Evolutionary conservation across 2,329 filamentous ascomycete species (phyloP), one percentile per base, ranked within the genome.

Genomic region (Penicillium digitatum): DNA sequence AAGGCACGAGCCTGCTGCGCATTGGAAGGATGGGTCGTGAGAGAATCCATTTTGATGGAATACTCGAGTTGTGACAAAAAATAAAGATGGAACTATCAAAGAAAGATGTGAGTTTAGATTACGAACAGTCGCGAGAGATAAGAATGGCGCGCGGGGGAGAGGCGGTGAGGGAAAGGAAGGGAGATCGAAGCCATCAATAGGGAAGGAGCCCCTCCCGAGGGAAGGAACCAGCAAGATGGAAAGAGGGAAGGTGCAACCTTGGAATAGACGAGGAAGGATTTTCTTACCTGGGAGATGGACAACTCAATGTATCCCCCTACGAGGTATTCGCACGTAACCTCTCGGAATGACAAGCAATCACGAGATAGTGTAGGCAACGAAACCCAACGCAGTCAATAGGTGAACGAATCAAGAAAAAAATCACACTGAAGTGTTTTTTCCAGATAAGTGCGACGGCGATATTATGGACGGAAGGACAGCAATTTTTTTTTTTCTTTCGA

Each of bases 1-100:
- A 97, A 96, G 72, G 89, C 90, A 82, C 94, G 94, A 62, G 94
- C 94, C 83, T 97, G 92, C 65, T 87, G 85, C 69, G 93, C 92
- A 73, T 86, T 97, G 63, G 88, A 83, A 46, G 94, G 94, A 72
- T 97, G 94, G 66, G 93, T 94, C 70, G 90, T 91, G 69, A 95
- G 87, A 69, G 86, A 84, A 74, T 95, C 90, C 90, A 96, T 95
- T 20, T n/a, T 18, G 73, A 76, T 85, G 74, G 65, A 64, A 63
- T 48, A 50, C 52, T 46, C 52, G 52, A 59, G 44, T 60, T 48
- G 51, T 57, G 37, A 57, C 47, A 14, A 44, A 8, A 16, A 22
- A 37, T 16, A 18, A 48, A 29, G 29, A 47, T 48, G 29, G 12
- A 42, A 54, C 48, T 50, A 34, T 26, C 5, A 26, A 34, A 24